These are phyloP conservation scores for Citropsis articulata DNA, from an alignment of 345 rosid genomes.

Conservation along the genomic window DNA sequence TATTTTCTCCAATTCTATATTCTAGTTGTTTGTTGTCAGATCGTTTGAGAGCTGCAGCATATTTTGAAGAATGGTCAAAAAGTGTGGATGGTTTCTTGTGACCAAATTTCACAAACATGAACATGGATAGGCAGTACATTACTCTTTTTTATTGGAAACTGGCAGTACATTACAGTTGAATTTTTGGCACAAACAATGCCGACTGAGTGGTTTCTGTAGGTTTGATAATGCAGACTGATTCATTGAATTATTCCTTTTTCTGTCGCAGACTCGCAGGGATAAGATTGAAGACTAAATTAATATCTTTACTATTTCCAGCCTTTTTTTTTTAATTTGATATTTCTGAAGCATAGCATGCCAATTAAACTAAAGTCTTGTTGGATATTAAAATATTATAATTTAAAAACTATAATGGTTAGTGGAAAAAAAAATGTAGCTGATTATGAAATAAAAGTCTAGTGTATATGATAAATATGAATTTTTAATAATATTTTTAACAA, in stretches of 20 bases:
- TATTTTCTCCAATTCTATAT: neutral
- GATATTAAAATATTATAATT: too few relatives aligned
- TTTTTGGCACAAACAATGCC: neutral
- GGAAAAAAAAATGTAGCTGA: too few relatives aligned
- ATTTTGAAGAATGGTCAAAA: neutral
- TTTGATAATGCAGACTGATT: neutral
- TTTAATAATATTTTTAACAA: too few relatives aligned
- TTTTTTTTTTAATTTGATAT: neutral
- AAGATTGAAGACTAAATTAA: neutral
- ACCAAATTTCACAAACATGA: neutral
- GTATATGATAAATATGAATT: too few relatives aligned
- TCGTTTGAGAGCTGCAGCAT: neutral
- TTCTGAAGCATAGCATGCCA: too few relatives aligned
- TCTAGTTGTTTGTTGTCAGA: neutral
- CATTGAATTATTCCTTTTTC: neutral
- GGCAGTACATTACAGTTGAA: neutral
- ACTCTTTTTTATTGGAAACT: too few relatives aligned
- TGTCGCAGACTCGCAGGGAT: neutral
- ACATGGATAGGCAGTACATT: neutral
- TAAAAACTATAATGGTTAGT: too few relatives aligned
- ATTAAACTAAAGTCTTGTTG: too few relatives aligned
- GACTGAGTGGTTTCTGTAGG: neutral
- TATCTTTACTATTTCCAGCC: neutral
- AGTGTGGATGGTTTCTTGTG: neutral
- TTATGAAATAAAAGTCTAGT: too few relatives aligned